phyloP scores from a whole-genome alignment of 176 grass and related monocot genomes.

The Triticum urartu region DNA sequence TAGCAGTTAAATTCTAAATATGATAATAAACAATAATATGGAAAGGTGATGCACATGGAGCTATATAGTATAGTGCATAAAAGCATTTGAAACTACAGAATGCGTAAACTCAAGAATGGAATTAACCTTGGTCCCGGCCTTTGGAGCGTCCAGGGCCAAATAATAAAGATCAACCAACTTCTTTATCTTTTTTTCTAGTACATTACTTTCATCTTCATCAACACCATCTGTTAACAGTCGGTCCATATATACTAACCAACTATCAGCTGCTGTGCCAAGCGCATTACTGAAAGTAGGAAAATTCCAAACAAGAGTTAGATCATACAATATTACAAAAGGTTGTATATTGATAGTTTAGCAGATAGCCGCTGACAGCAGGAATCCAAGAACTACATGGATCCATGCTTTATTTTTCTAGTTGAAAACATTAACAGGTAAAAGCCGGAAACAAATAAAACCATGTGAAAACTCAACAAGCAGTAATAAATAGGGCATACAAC shows the following conservation, averaged over 20 bases:
- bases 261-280: conserved; percentile 44
- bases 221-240: conserved; percentile 45
- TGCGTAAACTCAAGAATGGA: background rate
- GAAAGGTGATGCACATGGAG: background rate
- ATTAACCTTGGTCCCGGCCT: conserved; percentile 57
- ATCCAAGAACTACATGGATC: background rate
- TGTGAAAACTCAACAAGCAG: conserved; percentile 3
- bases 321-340: background rate
- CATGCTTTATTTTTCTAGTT: conserved; percentile 19
- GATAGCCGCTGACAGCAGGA: background rate
- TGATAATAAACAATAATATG: background rate
- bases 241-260: conserved; percentile 70
- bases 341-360: background rate
- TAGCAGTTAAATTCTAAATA: background rate
- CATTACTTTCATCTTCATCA: conserved; percentile 28
- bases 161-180: conserved; percentile 74
- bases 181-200: conserved; percentile 43
- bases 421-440: background rate
- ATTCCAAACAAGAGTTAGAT: background rate
- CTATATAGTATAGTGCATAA: background rate
- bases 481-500: conserved; percentile 8
- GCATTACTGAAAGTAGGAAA: conserved; percentile 37
- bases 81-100: background rate
- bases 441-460: background rate
- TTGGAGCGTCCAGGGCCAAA: conserved; percentile 64